Conservation (phyloP, 2,329 filamentous ascomycete genomes). For the Fusarium keratoplasticum region DNA sequence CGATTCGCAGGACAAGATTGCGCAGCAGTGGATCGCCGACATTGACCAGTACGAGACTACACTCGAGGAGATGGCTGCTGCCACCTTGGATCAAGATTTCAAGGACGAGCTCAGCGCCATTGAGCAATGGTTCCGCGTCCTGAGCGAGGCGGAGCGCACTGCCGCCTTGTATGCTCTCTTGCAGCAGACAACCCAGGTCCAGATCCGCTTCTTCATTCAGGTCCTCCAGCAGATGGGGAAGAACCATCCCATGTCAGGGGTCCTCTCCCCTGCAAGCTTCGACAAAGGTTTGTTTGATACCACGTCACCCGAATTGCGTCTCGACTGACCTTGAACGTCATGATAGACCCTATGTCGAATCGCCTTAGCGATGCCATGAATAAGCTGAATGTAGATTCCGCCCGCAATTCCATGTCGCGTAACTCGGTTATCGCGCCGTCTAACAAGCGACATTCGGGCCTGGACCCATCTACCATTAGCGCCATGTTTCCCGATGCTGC, state of each 20-base stretch:
- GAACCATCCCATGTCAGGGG: slow-evolving; percentile 95
- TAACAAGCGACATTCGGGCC: slow-evolving; percentile 95
- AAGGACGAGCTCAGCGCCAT: slow-evolving; percentile 99
- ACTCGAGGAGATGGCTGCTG: slow-evolving; percentile 97
- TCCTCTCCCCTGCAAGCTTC: slow-evolving; percentile 94
- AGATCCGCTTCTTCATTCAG: slow-evolving; percentile 99
- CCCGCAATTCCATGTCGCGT: slow-evolving; percentile 86
- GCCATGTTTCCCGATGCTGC: slow-evolving; percentile 99
- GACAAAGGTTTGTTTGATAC: slow-evolving; percentile 79
- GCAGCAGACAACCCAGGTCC: slow-evolving; percentile 98
- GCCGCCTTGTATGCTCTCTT: slow-evolving; percentile 94
- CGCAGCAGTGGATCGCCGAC: slow-evolving; percentile 98
- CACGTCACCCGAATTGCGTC: not conserved
- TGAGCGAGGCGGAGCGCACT: slow-evolving; percentile 96
- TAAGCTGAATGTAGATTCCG: slow-evolving; percentile 88
- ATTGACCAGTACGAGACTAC: slow-evolving; percentile 99
- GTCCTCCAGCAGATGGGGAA: slow-evolving; percentile 99
- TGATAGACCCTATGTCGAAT: slow-evolving; percentile 92
- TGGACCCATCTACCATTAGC: slow-evolving; percentile 93
- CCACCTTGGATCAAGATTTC: slow-evolving; percentile 98
- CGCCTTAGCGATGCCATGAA: slow-evolving; percentile 96
- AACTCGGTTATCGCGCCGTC: slow-evolving; percentile 77
- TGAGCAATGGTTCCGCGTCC: slow-evolving; percentile 98
- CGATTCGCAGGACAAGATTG: slow-evolving; percentile 91
- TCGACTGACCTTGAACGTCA: slow-evolving; percentile 24